Evolutionary conservation across 2,329 filamentous ascomycete genomes (phyloP).

Genomic region (Corynespora cassiicola): DNA sequence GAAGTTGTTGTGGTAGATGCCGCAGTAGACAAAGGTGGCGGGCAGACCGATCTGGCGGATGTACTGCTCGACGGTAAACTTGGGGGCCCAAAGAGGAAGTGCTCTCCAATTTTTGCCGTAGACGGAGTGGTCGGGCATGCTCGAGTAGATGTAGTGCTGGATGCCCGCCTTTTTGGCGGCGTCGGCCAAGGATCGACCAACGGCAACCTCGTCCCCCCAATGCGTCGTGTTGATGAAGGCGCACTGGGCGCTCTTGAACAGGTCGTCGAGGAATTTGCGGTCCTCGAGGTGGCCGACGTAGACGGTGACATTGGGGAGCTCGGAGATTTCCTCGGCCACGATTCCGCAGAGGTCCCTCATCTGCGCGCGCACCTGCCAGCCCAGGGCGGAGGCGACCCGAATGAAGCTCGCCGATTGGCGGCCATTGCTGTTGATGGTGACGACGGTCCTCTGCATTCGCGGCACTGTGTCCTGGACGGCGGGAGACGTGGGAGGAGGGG

Average conservation of each 20-base stretch:
- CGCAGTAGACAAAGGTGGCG: conserved; percentile 92
- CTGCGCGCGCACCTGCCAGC: conserved; percentile 92
- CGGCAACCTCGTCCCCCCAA: conserved; percentile 91
- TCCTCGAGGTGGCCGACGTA: conserved; percentile 72
- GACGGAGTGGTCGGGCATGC: conserved; percentile 92
- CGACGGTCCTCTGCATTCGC: conserved; percentile 69
- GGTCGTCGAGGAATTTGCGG: conserved; percentile 75
- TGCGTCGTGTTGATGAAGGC: conserved; percentile 99
- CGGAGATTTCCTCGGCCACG: conserved; percentile 84
- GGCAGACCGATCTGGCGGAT: conserved; percentile 81
- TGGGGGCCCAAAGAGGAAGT: conserved; percentile 88
- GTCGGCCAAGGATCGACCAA: conserved; percentile 87
- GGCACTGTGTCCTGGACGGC: too few relatives aligned
- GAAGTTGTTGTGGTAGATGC: conserved; percentile 99
- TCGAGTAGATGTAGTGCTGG: conserved; percentile 93
- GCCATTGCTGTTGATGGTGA: conserved; percentile 94
- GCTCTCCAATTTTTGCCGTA: conserved; percentile 80
- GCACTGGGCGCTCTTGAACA: conserved; percentile 84
- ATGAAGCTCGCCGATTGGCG: conserved; percentile 96
- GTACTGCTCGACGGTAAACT: conserved; percentile 92
- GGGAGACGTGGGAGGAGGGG: conserved; percentile 1
- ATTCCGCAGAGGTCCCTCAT: conserved; percentile 85
- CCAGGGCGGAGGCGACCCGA: conserved; percentile 89
- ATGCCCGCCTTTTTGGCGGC: conserved; percentile 85
- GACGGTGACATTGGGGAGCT: conserved; percentile 80